Base-by-base conservation (phyloP, 257 asterid genomes). In the Solanum microdontum region DNA sequence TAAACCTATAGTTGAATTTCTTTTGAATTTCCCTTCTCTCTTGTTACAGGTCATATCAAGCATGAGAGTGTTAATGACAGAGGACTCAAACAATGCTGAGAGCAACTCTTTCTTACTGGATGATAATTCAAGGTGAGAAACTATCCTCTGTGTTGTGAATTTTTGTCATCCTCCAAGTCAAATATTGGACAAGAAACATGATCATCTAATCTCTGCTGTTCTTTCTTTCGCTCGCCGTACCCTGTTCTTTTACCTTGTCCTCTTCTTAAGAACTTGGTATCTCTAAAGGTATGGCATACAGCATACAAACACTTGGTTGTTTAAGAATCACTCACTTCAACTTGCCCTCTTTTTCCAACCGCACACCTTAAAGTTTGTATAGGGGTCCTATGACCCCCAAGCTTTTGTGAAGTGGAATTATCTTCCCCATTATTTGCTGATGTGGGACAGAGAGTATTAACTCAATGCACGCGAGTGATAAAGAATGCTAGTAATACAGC, bases 1-100 rank as follows among this genome's bases (percentile, higher is more conserved):
- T 48, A 17, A 11, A 24, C 21, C 30, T 36, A 82, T 12, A 69
- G 33, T 69, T 33, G 37, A n/a, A 85, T 82, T 11, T 48, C 48
- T 70, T 85, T 26, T 13, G 37, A 60, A 40, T 26, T 84, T 51
- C 11, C 82, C 72, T 70, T 12, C 76, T 60, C 37, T 39, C n/a
- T 40, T 43, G 64, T 45, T 90, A 73, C 93, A 97, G 99, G 99
- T 97, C 85, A 95, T 96, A 90, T 91, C 98, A 89, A 97, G 96
- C 92, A 97, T 97, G 99, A 95, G 95, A 90, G 97, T 96, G 87
- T 90, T 97, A 74, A 97, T 96, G 99, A 96, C 99, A 7, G 99
- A 96, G 92, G 99, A 96, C 89, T 95, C 98, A 11, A 95, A 94
- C 92, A 91, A 92, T 91, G 95, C 98, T 6, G 94, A 88, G 89